These are phyloP conservation scores for Ophiognomonia clavigignenti-juglandacearum DNA, from an alignment of 2,329 filamentous ascomycete species.

Conservation along the genomic window DNA sequence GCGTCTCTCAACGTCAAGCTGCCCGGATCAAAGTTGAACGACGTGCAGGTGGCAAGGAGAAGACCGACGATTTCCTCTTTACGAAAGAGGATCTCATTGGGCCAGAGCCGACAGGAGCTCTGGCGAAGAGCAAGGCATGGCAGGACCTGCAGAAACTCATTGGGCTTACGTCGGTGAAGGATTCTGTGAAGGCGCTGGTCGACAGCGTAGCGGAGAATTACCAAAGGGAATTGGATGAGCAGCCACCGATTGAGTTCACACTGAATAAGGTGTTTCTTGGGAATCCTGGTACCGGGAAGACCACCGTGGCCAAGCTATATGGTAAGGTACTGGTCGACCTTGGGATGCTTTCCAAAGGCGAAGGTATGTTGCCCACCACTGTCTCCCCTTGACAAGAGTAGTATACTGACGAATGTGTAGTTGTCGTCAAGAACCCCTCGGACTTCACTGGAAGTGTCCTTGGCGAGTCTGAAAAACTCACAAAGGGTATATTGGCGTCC, in stretches of 20 bases:
- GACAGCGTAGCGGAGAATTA: conserved; percentile 62
- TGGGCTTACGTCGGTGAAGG: conserved; percentile 59
- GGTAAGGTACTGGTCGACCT: conserved; percentile 63
- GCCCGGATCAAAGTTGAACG: conserved; percentile 47
- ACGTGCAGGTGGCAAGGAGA: conserved; percentile 25
- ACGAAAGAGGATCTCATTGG: conserved; percentile 68
- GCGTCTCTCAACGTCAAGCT: conserved; percentile 54
- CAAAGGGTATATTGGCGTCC: conserved; percentile 64
- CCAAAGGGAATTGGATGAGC: conserved; percentile 56
- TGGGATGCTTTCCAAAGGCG: conserved; percentile 62
- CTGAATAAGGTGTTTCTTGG: conserved; percentile 69
- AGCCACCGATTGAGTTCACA: conserved; percentile 52
- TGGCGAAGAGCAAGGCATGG: conserved; percentile 53
- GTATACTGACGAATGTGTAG: conserved; percentile 24
- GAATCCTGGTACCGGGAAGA: conserved; percentile 71
- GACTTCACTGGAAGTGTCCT: conserved; percentile 65
- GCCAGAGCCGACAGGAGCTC: conserved; percentile 52
- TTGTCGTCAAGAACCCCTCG: conserved; percentile 66
- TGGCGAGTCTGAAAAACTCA: conserved; percentile 65
- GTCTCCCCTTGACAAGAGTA: background rate
- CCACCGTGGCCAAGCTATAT: conserved; percentile 69
- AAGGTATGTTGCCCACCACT: conserved; percentile 44
- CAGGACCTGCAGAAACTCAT: conserved; percentile 50
- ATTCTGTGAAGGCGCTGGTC: conserved; percentile 53
- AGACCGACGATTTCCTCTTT: conserved; percentile 54